phyloP scores from a whole-genome alignment of 106 monocot species.

The Dendrobium chrysotoxum region DNA sequence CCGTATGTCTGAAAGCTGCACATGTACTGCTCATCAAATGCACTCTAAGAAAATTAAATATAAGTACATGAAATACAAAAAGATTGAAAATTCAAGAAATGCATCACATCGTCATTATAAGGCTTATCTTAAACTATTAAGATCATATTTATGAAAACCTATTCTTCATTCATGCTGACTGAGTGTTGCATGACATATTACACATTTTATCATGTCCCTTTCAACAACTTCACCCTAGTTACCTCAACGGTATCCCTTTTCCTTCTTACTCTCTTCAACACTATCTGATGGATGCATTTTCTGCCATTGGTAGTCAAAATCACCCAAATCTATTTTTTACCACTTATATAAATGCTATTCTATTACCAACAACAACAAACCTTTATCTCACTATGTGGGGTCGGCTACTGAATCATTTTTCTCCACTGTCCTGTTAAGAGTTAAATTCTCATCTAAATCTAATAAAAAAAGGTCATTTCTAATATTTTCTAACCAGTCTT shows the following conservation, averaged over 20 bases:
- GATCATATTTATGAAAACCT: not conserved
- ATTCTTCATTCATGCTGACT: not conserved
- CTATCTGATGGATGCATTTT: not conserved
- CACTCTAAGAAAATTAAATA: not conserved
- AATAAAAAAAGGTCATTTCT: no score
- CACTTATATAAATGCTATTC: not conserved
- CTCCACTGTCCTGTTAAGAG: no score
- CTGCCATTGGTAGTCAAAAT: not conserved
- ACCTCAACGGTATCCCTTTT: not conserved
- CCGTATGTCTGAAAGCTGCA: conserved; percentile 67
- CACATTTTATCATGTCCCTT: not conserved
- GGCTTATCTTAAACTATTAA: not conserved
- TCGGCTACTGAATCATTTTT: no score
- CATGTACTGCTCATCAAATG: not conserved
- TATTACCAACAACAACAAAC: not conserved
- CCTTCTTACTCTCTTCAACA: not conserved
- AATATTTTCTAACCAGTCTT: no score
- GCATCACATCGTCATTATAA: not conserved
- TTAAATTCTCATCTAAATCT: no score
- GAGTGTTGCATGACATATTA: not conserved
- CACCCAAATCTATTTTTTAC: not conserved
- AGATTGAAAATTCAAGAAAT: not conserved
- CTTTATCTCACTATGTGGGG: no score
- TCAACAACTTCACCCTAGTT: not conserved
- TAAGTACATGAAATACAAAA: not conserved